Evolutionary conservation across 495 filamentous ascomycete species (phyloP).

Genomic region (Penicillium daleae): DNA sequence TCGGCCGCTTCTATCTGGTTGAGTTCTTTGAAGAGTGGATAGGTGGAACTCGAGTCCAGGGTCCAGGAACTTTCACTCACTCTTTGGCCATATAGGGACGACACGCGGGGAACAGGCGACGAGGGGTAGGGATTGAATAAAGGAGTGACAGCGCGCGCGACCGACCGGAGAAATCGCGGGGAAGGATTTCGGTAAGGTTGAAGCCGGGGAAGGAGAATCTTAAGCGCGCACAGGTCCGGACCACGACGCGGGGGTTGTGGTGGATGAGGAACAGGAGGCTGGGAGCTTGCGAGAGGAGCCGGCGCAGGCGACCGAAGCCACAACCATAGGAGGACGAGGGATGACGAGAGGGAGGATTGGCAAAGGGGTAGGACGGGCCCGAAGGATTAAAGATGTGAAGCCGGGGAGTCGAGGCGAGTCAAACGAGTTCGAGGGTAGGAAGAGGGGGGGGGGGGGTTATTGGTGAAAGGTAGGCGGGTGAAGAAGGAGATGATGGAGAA

Average conservation of each 20-base stretch:
- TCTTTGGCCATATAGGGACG: conserved; percentile 30
- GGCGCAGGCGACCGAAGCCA: conserved; percentile 6
- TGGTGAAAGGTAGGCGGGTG: conserved; percentile 26
- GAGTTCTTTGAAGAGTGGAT: not conserved
- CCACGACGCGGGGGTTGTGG: conserved; percentile 26
- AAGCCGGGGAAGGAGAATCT: conserved; percentile 5
- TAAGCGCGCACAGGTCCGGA: conserved; percentile 20
- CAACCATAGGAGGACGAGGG: not conserved
- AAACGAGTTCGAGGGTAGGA: too few relatives aligned
- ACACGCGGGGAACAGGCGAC: conserved; percentile 8
- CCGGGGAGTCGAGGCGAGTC: not conserved
- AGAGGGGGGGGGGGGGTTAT: conserved; percentile 7
- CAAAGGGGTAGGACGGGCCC: not conserved
- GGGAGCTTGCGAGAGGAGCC: conserved; percentile 21
- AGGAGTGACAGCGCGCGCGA: conserved; percentile 12
- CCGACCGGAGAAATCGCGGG: not conserved
- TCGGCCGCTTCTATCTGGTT: not conserved
- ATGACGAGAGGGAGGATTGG: not conserved
- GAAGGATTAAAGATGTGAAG: too few relatives aligned
- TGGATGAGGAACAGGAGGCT: conserved; percentile 11
- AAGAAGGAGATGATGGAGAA: conserved; percentile 30
- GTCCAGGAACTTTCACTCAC: conserved; percentile 22
- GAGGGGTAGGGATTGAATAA: conserved; percentile 3
- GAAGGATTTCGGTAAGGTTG: conserved; percentile 5
- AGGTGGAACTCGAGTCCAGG: conserved; percentile 1